phyloP scores from a whole-genome alignment of 2,329 filamentous ascomycete species.

The Xylaria sp. region DNA sequence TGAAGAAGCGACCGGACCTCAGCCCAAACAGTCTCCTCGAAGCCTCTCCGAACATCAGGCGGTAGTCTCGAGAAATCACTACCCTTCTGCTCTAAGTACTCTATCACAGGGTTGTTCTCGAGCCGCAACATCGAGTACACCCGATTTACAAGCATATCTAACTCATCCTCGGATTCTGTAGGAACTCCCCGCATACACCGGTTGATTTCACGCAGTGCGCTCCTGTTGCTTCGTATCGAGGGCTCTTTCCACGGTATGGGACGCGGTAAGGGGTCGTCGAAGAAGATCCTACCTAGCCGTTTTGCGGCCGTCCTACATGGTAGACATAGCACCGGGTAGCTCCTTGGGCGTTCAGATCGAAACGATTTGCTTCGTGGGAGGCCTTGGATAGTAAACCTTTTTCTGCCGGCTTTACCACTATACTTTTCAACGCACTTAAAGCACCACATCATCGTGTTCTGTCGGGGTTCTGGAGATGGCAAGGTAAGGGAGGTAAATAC shows the following conservation, averaged over 20 bases:
- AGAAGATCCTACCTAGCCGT: not conserved
- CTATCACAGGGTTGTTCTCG: slow-evolving; percentile 9
- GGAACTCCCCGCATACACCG: slow-evolving; percentile 10
- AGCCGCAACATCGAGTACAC: slow-evolving; percentile 7
- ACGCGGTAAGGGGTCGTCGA: not conserved
- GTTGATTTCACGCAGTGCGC: not conserved
- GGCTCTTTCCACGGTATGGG: not conserved
- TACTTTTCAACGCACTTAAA: not conserved
- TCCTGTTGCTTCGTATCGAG: not conserved
- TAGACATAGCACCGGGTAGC: not conserved
- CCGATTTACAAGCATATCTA: not conserved
- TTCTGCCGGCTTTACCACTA: not conserved
- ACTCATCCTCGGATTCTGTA: not conserved
- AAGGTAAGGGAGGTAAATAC: not conserved
- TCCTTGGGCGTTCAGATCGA: not conserved
- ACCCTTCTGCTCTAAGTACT: not conserved
- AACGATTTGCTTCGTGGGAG: not conserved
- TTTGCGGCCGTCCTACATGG: not conserved
- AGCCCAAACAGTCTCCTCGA: slow-evolving; percentile 1
- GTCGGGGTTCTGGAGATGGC: not conserved
- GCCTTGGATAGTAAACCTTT: not conserved
- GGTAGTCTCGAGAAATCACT: not conserved
- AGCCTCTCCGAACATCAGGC: not conserved
- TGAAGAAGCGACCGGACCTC: not conserved
- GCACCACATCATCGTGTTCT: not conserved